phyloP scores from a whole-genome alignment of 495 filamentous ascomycete species.

The Aeminium ludgeri region DNA sequence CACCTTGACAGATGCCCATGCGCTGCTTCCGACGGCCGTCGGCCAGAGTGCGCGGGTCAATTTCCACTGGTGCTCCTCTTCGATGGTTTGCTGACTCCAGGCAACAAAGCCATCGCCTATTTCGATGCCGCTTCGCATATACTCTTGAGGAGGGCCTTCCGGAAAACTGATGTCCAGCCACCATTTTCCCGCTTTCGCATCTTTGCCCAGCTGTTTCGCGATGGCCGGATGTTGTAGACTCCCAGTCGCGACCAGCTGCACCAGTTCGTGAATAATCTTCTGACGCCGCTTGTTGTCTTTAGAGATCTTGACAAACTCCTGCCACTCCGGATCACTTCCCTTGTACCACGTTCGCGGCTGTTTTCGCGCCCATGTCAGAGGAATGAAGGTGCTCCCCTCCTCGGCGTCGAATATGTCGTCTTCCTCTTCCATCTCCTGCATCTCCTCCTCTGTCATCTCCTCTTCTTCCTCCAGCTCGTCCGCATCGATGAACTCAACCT shows the following conservation, averaged over 20 bases:
- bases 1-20: slow-evolving; percentile 4
- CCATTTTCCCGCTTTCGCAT: slow-evolving; percentile 30
- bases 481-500: slow-evolving; percentile 10
- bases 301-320: slow-evolving; percentile 42
- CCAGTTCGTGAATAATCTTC: slow-evolving; percentile 37
- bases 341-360: slow-evolving; percentile 37
- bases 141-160: slow-evolving; percentile 39
- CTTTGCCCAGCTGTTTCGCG: slow-evolving; percentile 30
- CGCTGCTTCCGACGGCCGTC: slow-evolving; percentile 18
- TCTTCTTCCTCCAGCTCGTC: slow-evolving; percentile 10
- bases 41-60: slow-evolving; percentile 29
- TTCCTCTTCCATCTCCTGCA: slow-evolving; percentile 12
- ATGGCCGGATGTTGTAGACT: slow-evolving; percentile 12
- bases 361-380: slow-evolving; percentile 38
- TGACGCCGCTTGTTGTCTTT: slow-evolving; percentile 32
- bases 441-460: slow-evolving; percentile 1
- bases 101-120: slow-evolving; percentile 36
- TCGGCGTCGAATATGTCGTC: slow-evolving; percentile 17
- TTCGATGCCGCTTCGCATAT: slow-evolving; percentile 43
- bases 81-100: slow-evolving; percentile 33
- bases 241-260: slow-evolving; percentile 26
- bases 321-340: slow-evolving; percentile 53
- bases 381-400: slow-evolving; percentile 41
- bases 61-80: slow-evolving; percentile 24
- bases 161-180: slow-evolving; percentile 50